Base-by-base conservation (phyloP, 2,329 filamentous ascomycete species). In the Colletotrichum brevisporum region DNA sequence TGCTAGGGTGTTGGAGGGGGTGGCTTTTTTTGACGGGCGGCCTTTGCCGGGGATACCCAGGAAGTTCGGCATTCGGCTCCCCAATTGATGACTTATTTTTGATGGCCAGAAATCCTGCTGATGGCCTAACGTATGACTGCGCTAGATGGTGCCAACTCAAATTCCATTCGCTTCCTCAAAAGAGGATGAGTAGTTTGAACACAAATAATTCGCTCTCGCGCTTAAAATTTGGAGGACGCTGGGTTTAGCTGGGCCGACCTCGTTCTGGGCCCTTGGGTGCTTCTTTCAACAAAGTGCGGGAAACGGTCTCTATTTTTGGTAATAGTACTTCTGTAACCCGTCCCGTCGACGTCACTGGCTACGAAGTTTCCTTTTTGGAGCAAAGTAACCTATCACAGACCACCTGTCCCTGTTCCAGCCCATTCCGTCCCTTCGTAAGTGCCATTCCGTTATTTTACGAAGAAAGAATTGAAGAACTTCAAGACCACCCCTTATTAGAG, bases 11-110 rank as follows among this genome's bases (percentile, higher is more conserved):
- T 27, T 9, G 5, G 5, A 18, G 36, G 43, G 36, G 21, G 21
- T n/a, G n/a, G 47, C 26, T 26, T 48, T 56, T n/a, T 18, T 51
- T 66, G 31, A 52, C 36, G 54, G 61, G 47, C 54, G 48, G 61
- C 48, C 43, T 51, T 63, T 55, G 62, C 51, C 47, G n/a, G 64
- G 64, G 26, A 63, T 54, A 57, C 58, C 55, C 67, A 55, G 47
- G 53, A 36, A 43, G 43, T 27, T 68, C 67, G 52, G 67, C 57
- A 62, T 63, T 63, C 63, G 57, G 67, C 63, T 63, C 56, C 45
- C 41, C 54, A 61, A 56, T 47, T 48, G 47, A 55, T 60, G 67
- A 61, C 55, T 53, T 13, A 31, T 48, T 26, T 48, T 26, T 57
- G 24, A 36, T 36, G 56, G 51, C 51, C 63, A 55, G 26, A 61